A percentile compares a stretch with the other conserved stretches of the same genome.
phyloP scores from a whole-genome alignment of 176 grass and related monocot species.

The Saccharum spontaneum region DNA sequence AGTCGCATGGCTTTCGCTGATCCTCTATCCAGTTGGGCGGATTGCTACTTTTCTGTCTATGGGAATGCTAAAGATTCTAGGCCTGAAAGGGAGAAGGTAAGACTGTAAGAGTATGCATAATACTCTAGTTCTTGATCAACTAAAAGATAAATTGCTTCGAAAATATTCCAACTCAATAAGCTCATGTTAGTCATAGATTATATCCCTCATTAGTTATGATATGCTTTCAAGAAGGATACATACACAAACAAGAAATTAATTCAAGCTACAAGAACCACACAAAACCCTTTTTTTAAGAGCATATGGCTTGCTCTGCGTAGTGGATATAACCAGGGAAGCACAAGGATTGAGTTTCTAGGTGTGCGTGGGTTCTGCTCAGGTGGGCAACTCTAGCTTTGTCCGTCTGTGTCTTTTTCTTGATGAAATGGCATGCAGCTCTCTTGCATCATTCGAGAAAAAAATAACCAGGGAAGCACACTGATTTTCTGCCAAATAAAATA shows the following conservation, averaged over 20 bases:
- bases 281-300: not conserved
- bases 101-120: conserved; percentile 31
- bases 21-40: conserved; percentile 93
- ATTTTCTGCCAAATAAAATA: not conserved
- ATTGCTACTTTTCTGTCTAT: conserved; percentile 92
- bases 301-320: not conserved
- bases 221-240: not conserved
- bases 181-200: not conserved
- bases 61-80: conserved; percentile 94
- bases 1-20: conserved; percentile 90
- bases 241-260: not conserved
- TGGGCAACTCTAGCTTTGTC: not conserved
- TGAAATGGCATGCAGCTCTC: not conserved
- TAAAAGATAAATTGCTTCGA: not conserved
- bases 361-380: not conserved
- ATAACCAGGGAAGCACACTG: not conserved
- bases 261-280: not conserved
- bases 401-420: not conserved
- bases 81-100: conserved; percentile 96
- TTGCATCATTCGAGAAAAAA: not conserved
- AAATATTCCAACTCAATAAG: conserved; percentile 7
- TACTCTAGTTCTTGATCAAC: conserved; percentile 18
- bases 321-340: not conserved
- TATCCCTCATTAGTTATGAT: not conserved
- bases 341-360: not conserved